Percentiles rank a stretch among this genome's conserved stretches.
phyloP scores from a whole-genome alignment of 2,329 filamentous ascomycete genomes.

The Penicillium sp. region DNA sequence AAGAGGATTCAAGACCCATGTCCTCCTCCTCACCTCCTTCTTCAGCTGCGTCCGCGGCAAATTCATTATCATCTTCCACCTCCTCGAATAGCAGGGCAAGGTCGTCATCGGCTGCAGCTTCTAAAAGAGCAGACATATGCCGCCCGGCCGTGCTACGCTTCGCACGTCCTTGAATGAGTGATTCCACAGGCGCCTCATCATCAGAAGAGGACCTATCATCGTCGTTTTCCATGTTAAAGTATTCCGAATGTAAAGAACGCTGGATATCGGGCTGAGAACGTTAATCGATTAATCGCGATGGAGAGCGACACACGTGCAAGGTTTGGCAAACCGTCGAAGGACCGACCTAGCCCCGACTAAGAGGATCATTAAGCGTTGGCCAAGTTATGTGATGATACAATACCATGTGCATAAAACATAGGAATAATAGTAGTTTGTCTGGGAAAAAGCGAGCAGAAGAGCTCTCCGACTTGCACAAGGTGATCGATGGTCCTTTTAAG shows the following conservation, averaged over 20 bases:
- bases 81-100: conserved; percentile 68
- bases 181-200: conserved; percentile 38
- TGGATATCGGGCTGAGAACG: background rate
- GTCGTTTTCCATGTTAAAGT: conserved; percentile 30
- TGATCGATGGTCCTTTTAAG: conserved; percentile 7
- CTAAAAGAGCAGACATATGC: conserved; percentile 77
- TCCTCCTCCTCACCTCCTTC: conserved; percentile 69
- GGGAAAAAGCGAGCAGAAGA: background rate
- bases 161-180: conserved; percentile 56
- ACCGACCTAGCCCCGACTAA: background rate
- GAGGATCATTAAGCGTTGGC: background rate
- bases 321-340: background rate
- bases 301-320: background rate
- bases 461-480: background rate
- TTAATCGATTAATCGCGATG: background rate
- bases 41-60: conserved; percentile 40
- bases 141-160: conserved; percentile 84
- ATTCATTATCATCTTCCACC: conserved; percentile 60
- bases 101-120: conserved; percentile 74
- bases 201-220: conserved; percentile 29
- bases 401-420: conserved; percentile 1
- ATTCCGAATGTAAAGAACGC: background rate
- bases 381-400: background rate
- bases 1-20: conserved; percentile 83
- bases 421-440: background rate